Evolutionary conservation across 2,329 filamentous ascomycete species (phyloP).

Genomic region (Ceratocystiopsis sp.): DNA sequence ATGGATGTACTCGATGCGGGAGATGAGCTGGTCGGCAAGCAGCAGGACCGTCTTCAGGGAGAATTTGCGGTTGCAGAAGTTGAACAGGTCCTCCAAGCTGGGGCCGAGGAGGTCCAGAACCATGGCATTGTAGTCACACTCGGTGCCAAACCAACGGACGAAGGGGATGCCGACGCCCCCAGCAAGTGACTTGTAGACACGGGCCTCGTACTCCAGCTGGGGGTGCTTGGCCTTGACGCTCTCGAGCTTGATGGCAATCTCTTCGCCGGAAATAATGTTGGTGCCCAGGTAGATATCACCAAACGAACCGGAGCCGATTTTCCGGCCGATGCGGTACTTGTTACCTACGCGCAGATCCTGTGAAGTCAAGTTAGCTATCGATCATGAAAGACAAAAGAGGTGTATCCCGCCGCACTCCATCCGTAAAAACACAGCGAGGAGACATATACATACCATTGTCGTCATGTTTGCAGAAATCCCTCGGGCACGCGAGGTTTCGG

Average conservation of each 20-base stretch:
- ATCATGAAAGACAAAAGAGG: too few species aligned
- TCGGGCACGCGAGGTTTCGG: conserved; percentile 9
- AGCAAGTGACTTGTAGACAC: conserved; percentile 78
- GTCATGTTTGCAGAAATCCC: conserved; percentile 23
- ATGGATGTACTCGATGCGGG: conserved; percentile 98
- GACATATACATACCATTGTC: conserved; percentile 28
- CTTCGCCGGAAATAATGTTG: conserved; percentile 98
- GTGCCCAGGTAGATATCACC: conserved; percentile 98
- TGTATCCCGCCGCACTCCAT: too few species aligned
- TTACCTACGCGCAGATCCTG: conserved; percentile 98
- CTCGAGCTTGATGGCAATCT: conserved; percentile 99
- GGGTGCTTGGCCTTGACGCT: conserved; percentile 99
- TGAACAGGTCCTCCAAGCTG: conserved; percentile 95
- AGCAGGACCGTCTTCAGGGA: conserved; percentile 95
- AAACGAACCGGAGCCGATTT: conserved; percentile 95
- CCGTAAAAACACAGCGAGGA: too few species aligned
- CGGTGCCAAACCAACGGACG: conserved; percentile 97
- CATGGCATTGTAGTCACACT: conserved; percentile 99
- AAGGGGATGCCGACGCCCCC: conserved; percentile 97
- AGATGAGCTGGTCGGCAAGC: conserved; percentile 94
- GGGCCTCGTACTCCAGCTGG: conserved; percentile 95
- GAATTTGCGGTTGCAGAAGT: conserved; percentile 99
- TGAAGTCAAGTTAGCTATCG: not conserved
- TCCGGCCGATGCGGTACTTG: conserved; percentile 98
- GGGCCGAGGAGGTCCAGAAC: conserved; percentile 92